Evolutionary conservation across 768 basidiomycete species (phyloP), one percentile per base, ranked within the genome.

Genomic region (Leccinum aurantiacum): DNA sequence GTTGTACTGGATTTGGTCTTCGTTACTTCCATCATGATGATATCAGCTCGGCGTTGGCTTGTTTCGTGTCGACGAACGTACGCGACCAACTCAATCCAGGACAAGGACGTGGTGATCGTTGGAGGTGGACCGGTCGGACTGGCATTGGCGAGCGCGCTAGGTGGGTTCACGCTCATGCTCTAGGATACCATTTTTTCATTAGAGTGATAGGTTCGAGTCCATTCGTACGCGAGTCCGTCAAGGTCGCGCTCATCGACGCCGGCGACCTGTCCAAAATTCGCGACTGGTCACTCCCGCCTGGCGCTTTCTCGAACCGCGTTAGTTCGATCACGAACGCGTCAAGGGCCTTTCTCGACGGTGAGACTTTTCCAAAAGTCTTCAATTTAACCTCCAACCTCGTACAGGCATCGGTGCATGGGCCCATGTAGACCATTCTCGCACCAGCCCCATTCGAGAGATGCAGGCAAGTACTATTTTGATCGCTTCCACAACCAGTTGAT

Each of bases 41-140:
- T 46, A 19, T 19, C n/a, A 46, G 6, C 11, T 11, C 44, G 44
- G 19, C 44, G 44, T 46, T 44, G 41, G 41, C 19, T 46, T 19
- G 9, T 57, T 24, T 49, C 46, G 15, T 41, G 64, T 52, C 60
- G 31, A 57, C 62, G 53, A 55, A 24, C 63, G 10, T 75, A 66
- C 19, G 59, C 64, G 50, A 65, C 65, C 24, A 56, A 58, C 15
- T 53, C 59, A 9, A 56, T 72, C 27, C 76, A 83, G 60, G 83
- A 90, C 38, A 87, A 83, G 64, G 97, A 98, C 71, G 81, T 98
- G 35, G 91, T 96, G 22, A 91, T 98, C 66, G 92, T 98, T 25
- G 96, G 97, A 17, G 97, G 93, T 27, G 96, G 95, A 2, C 95
- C 93, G 25, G 92, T 85, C 4, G 97, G 97, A 4, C 81, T 99